Percentiles rank a stretch among this genome's conserved stretches.
Conservation (phyloP, 179 eudicot species). For the Spergularia azorica region DNA sequence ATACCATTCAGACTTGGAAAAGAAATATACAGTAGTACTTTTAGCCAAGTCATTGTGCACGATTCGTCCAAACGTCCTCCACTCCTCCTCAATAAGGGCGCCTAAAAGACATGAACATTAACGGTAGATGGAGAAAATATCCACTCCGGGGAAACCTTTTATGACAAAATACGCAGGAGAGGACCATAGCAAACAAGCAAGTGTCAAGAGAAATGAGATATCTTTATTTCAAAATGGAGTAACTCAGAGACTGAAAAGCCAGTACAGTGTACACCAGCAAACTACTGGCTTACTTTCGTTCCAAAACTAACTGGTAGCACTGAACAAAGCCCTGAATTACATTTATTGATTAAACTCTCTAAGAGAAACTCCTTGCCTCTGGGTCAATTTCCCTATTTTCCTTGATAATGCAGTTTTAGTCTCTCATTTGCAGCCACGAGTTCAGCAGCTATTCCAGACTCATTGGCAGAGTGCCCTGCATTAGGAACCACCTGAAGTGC, state of each 20-base stretch:
- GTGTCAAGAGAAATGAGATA: not conserved
- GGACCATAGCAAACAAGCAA: not conserved
- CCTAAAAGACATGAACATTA: too few species aligned
- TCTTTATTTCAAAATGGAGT: not conserved
- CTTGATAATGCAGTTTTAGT: constrained; percentile 56
- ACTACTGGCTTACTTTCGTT: constrained; percentile 3
- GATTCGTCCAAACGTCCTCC: too few species aligned
- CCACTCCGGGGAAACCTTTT: too few species aligned
- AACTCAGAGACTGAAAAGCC: not conserved
- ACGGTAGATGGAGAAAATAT: too few species aligned
- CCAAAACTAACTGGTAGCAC: not conserved
- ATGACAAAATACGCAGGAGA: not conserved
- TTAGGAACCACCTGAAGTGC: constrained; percentile 71
- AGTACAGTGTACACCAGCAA: not conserved
- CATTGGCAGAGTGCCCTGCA: constrained; percentile 98
- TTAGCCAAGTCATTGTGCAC: too few species aligned
- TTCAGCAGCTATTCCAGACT: constrained; percentile 76
- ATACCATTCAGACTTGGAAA: too few species aligned
- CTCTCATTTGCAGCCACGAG: constrained; percentile 93
- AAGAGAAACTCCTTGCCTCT: not conserved
- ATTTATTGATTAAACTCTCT: not conserved
- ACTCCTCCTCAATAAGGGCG: too few species aligned
- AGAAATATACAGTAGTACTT: too few species aligned
- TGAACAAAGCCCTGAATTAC: not conserved
- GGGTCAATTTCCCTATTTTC: constrained; percentile 25